phyloP scores from a whole-genome alignment of 805 yeast genomes.

The Yarrowia yakushimensis region DNA sequence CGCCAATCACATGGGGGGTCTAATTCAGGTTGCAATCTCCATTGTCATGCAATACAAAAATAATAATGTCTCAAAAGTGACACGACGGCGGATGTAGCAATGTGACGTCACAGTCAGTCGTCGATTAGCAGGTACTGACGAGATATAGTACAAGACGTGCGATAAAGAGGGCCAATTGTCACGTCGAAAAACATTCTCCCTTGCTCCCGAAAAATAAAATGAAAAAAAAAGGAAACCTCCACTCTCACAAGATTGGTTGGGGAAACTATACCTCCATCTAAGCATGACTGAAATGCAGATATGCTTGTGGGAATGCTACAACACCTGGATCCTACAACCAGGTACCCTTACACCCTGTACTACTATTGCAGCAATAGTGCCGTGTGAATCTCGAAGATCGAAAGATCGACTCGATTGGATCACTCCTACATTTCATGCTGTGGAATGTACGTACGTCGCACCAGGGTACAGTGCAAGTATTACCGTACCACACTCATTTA shows the following conservation, averaged over 20 bases:
- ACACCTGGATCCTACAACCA: no score
- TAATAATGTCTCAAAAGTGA: constrained; percentile 2
- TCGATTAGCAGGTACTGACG: not conserved
- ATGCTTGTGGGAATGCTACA: not conserved
- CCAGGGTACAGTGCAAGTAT: no score
- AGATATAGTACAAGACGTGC: no score
- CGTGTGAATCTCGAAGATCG: no score
- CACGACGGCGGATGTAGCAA: not conserved
- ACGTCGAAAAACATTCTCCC: no score
- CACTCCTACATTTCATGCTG: no score
- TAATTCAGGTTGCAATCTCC: not conserved
- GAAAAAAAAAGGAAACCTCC: not conserved
- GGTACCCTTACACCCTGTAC: no score
- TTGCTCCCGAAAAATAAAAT: no score
- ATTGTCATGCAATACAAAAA: constrained; percentile 8
- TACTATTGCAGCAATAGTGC: not conserved
- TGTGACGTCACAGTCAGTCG: not conserved
- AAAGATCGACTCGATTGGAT: no score
- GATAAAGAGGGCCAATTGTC: no score
- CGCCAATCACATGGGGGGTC: not conserved
- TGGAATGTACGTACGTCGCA: no score
- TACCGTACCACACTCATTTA: no score
- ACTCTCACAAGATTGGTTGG: not conserved
- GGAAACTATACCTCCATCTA: not conserved
- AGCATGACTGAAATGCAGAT: not conserved